These are phyloP conservation scores for Chlamydomonas eustigma DNA, from an alignment of 139 green algal species.

Conservation along the genomic window DNA sequence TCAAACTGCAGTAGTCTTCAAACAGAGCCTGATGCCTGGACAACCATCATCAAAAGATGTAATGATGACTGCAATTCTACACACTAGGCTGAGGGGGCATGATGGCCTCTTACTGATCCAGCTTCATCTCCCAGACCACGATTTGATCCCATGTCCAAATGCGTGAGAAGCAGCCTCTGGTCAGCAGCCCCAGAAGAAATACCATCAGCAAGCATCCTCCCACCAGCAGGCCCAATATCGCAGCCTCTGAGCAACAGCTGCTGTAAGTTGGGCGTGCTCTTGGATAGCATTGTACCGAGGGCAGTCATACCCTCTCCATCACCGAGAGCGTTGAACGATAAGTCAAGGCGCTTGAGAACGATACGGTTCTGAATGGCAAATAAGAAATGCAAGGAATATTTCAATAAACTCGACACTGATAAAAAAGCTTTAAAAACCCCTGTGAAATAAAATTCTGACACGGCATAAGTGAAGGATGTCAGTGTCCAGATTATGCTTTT, in stretches of 20 bases:
- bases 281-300: not conserved
- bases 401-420: not conserved
- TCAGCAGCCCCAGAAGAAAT: not conserved
- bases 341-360: not conserved
- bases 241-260: not conserved
- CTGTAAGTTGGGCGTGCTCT: not conserved
- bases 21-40: too few relatives aligned
- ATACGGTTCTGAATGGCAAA: too few relatives aligned
- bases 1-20: too few relatives aligned
- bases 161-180: not conserved
- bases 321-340: constrained; percentile 3
- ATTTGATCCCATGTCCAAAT: constrained; percentile 10
- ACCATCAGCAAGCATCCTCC: not conserved
- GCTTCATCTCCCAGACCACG: not conserved
- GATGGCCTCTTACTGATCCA: not conserved
- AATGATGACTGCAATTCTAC: too few relatives aligned
- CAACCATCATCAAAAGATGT: too few relatives aligned
- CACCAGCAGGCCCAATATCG: not conserved
- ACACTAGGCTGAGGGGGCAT: too few relatives aligned
- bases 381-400: not conserved
- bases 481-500: not conserved
- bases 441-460: not conserved
- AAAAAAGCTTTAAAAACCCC: not conserved
- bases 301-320: constrained; percentile 4
- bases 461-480: not conserved